A percentile compares a stretch with the other conserved stretches of the same genome.
Evolutionary conservation across 495 filamentous ascomycete species (phyloP).

Genomic region (Penicillium manginii): DNA sequence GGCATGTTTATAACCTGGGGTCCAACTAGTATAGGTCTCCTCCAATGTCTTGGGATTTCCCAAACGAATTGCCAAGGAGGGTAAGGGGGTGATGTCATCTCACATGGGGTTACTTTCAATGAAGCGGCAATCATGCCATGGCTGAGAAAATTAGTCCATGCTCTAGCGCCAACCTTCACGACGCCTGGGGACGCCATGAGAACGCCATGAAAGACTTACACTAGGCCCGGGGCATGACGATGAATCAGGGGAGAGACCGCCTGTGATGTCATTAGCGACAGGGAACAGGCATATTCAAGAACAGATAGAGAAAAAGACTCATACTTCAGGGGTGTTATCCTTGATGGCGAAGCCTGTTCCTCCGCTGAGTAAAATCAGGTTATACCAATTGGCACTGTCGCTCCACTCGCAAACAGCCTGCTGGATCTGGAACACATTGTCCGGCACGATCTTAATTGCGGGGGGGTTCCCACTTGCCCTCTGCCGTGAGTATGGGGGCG

Average conservation of each 20-base stretch:
- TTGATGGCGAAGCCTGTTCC: constrained; percentile 93
- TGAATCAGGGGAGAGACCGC: constrained; percentile 81
- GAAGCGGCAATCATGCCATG: constrained; percentile 94
- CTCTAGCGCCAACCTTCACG: constrained; percentile 12
- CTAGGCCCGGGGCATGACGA: constrained; percentile 84
- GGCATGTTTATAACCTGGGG: constrained; percentile 17
- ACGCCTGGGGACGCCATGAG: not conserved
- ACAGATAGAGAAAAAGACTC: constrained; percentile 23
- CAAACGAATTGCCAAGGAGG: constrained; percentile 1
- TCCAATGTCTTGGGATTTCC: constrained; percentile 2
- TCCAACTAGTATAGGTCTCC: not conserved
- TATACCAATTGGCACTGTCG: constrained; percentile 60
- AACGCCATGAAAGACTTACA: constrained; percentile 55
- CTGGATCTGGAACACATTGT: constrained; percentile 77
- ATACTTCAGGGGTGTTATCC: constrained; percentile 86
- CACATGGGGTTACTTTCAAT: constrained; percentile 84
- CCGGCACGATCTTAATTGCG: constrained; percentile 77
- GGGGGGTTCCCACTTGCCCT: constrained; percentile 71
- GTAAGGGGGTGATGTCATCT: constrained; percentile 38
- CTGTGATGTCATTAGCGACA: constrained; percentile 46
- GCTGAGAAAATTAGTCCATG: constrained; percentile 46
- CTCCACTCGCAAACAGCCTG: constrained; percentile 68
- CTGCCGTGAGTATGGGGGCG: constrained; percentile 64
- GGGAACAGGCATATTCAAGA: not conserved
- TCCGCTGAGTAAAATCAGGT: constrained; percentile 85